Evolutionary conservation across 2,329 filamentous ascomycete genomes (phyloP).

Genomic region (Ramularia collo-cygni): DNA sequence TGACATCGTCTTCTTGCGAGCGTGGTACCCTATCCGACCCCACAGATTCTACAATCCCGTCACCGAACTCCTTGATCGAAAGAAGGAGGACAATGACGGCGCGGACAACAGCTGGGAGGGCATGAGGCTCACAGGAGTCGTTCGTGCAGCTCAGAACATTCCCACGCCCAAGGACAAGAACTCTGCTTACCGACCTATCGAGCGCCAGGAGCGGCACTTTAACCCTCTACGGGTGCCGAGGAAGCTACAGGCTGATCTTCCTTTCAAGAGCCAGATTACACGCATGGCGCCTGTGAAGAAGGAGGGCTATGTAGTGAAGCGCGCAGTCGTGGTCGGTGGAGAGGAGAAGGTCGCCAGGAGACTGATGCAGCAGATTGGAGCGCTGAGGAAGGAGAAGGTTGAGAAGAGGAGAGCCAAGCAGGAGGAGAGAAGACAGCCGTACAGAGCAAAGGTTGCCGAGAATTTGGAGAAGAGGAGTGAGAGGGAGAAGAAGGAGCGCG

Average conservation of each 20-base stretch:
- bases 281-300: conserved; percentile 72
- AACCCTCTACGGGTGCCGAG: conserved; percentile 66
- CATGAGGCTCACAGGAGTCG: conserved; percentile 91
- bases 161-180: conserved; percentile 75
- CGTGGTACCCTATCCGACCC: conserved; percentile 94
- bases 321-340: conserved; percentile 71
- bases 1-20: conserved; percentile 91
- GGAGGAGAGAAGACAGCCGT: conserved; percentile 74
- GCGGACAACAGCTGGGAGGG: conserved; percentile 59
- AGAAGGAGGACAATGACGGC: conserved; percentile 25
- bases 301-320: conserved; percentile 88
- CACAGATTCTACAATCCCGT: conserved; percentile 96
- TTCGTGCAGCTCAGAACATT: conserved; percentile 69
- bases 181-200: conserved; percentile 68
- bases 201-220: conserved; percentile 45
- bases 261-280: conserved; percentile 86
- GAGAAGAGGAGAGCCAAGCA: conserved; percentile 79
- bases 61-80: conserved; percentile 70
- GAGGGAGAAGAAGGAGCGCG: conserved; percentile 81
- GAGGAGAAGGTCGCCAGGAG: conserved; percentile 87
- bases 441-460: conserved; percentile 75
- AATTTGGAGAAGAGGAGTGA: conserved; percentile 77
- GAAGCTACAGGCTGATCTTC: conserved; percentile 73
- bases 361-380: conserved; percentile 87
- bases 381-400: conserved; percentile 81